phyloP scores from a whole-genome alignment of 192 early-diverging fungal species.

The Spizellomyces sp. region DNA sequence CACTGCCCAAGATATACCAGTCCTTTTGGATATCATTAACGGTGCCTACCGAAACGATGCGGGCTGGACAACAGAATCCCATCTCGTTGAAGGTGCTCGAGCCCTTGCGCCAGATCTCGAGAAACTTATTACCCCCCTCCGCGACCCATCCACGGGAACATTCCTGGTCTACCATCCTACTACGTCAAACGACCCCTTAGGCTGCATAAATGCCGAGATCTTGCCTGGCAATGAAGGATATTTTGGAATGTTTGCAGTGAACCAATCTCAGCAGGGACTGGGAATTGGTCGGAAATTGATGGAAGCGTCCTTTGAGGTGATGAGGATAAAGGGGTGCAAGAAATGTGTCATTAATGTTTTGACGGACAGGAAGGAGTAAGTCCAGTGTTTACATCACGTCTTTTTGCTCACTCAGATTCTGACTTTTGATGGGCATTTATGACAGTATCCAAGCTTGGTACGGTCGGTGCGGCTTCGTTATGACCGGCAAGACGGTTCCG shows the following conservation, averaged over 20 bases:
- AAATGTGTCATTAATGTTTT: constrained; percentile 4
- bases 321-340: constrained; percentile 2
- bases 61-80: constrained; percentile 11
- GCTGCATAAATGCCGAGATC: background rate
- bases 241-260: constrained; percentile 19
- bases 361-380: background rate
- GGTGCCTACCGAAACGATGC: background rate
- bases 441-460: constrained; percentile 13
- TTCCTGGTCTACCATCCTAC: constrained; percentile 7
- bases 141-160: background rate
- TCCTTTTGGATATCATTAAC: constrained; percentile 1
- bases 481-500: background rate
- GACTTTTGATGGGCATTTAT: background rate
- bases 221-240: background rate
- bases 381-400: background rate
- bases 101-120: background rate
- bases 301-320: background rate
- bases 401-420: too few species aligned
- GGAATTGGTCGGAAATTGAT: constrained; percentile 5
- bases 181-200: background rate
- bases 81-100: constrained; percentile 5
- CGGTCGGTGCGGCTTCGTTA: background rate
- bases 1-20: background rate
- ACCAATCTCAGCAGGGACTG: background rate
- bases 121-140: background rate